Evolutionary conservation across 2,329 filamentous ascomycete genomes (phyloP), one percentile per base, ranked within the genome.

Genomic region (Diaporthe velutina): DNA sequence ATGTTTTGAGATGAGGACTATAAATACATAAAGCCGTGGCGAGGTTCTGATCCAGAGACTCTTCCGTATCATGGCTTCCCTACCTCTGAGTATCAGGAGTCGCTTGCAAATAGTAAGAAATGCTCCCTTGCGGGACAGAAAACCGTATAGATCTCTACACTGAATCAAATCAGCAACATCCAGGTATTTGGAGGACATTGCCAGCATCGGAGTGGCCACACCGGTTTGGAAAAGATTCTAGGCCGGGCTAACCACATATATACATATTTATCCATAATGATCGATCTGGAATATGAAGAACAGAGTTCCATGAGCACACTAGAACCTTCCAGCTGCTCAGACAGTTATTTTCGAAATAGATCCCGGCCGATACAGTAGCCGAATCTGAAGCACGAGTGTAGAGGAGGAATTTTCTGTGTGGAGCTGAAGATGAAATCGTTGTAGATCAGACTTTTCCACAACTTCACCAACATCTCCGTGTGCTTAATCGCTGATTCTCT

Each of bases 1-100:
- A 78, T 76, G 50, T 77, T 70, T 45, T 76, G 38, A 73, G 75
- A 28, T 76, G 74, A 75, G 3, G 57, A 10, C 7, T 30, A 22
- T 0, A 9, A 15, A 22, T 19, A n/a, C 6, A 10, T 2, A 22
- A 64, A 22, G 25, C 25, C 8, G 9, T n/a, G 40, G 9, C 6
- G 33, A 22, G 28, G 4, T 57, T 33, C 2, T 17, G 15, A 22
- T 30, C 22, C 13, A 38, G 3, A 13, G 22, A 35, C 2, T 12
- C 4, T 35, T 35, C 17, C 30, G 8, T 19, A 19, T 19, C 15
- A 3, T 22, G 38, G 58, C 64, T 25, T 35, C 4, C 10, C 25
- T 12, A 9, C 17, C 61, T n/a, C 28, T 50, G 61, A 33, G 19
- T 3, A 22, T 22, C 17, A 15, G 15, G 15, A 33, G 30, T 45